Base-by-base conservation (phyloP, 163 green algal genomes). In the Volvox carteri region DNA sequence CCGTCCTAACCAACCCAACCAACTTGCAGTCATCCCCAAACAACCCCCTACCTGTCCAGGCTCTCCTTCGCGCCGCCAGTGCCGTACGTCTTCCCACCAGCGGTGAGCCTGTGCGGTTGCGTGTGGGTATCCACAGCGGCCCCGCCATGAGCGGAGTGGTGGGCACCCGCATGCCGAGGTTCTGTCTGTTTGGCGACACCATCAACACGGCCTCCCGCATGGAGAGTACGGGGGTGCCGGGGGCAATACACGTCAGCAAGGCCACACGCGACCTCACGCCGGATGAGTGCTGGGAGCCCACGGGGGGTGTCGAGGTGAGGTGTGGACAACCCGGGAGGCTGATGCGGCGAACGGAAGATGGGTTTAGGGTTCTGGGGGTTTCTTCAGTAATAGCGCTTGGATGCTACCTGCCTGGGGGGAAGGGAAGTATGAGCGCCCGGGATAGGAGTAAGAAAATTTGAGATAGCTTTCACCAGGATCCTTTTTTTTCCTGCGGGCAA, bases 121-220 rank as follows among this genome's bases (percentile, higher is more conserved):
- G 89, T 0, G 41, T 88, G 37, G 89, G 84, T 39, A 87, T 92
- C 42, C 84, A 90, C 74, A 73, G 35, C 39, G 75, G 74, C 56
- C 85, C 75, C 33, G 67, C 52, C 60, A 84, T 84, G 68, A 58
- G 37, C 19, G 89, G 89, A 41, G 85, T 92, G 70, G 89, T 92
- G 48, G 89, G 89, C 18, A 68, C 48, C n/a, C 90, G 86, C 75
- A 87, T 86, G 62, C 89, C 89, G 33, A 46, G 67, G 3, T 77
- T 77, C 48, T 92, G 85, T 48, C 73, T 94, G 28, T 92, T 92
- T 73, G 91, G 91, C 30, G 91, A 92, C 86, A 92, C 91, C 25
- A 86, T 92, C 65, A 92, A 92, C 79, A 35, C 42, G 6, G 70
- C 39, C 70, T n/a, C 48, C 41, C 30, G 75, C 28, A 70, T 70